Evolutionary conservation across 805 yeast species (phyloP).

Genomic region (Lipomyces starkeyi): DNA sequence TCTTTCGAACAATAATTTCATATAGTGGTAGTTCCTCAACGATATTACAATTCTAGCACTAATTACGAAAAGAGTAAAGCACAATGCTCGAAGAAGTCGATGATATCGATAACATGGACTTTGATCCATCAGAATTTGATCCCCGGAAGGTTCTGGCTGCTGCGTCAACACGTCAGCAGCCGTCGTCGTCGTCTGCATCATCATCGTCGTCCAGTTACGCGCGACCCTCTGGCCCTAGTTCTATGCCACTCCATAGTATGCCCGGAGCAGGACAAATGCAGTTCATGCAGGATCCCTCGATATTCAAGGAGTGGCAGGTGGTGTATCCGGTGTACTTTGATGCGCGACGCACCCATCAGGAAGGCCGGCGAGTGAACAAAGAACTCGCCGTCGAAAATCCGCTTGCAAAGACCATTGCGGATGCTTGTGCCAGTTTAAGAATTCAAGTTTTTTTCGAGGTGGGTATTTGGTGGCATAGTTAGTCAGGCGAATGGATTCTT

Average conservation of each 20-base stretch:
- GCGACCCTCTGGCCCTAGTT: neutral
- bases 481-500: neutral
- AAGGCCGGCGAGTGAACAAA: slow-evolving; percentile 81
- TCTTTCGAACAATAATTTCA: neutral
- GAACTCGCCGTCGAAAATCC: slow-evolving; percentile 85
- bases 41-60: neutral
- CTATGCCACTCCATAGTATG: neutral
- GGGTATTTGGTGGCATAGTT: slow-evolving; percentile 13
- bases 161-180: slow-evolving; percentile 21
- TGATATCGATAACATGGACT: slow-evolving; percentile 85
- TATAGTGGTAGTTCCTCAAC: neutral
- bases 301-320: slow-evolving; percentile 68
- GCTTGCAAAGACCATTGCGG: slow-evolving; percentile 78
- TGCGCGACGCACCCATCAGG: slow-evolving; percentile 67
- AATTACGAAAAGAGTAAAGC: neutral
- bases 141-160: slow-evolving; percentile 51
- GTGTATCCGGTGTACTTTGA: slow-evolving; percentile 95
- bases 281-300: slow-evolving; percentile 55
- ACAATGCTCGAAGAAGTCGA: slow-evolving; percentile 53
- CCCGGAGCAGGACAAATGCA: slow-evolving; percentile 42
- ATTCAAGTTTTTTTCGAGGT: slow-evolving; percentile 48
- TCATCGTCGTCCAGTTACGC: slow-evolving; percentile 41
- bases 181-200: slow-evolving; percentile 43
- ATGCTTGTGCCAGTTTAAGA: slow-evolving; percentile 60
- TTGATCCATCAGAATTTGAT: slow-evolving; percentile 92